Evolutionary conservation across 1,139 yeast species (phyloP).

Genomic region (Wickerhamomyces sp.): DNA sequence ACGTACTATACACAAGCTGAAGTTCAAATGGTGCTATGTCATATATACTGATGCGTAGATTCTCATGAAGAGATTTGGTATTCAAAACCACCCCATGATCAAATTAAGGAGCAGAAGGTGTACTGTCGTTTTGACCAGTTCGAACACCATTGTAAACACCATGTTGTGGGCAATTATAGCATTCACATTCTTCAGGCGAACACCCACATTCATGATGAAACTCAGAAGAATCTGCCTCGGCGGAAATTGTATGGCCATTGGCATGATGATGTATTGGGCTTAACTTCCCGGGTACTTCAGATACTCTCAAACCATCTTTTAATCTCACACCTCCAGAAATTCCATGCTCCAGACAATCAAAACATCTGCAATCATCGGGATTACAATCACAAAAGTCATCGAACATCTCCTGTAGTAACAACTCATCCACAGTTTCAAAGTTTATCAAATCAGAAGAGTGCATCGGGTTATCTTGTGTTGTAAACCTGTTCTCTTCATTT

Average conservation of each 20-base stretch:
- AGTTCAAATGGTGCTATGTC: too few relatives aligned
- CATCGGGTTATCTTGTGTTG: background rate
- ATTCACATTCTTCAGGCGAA: conserved; percentile 15
- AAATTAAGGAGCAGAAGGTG: background rate
- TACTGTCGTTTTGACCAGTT: background rate
- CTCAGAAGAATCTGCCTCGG: background rate
- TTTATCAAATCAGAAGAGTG: conserved; percentile 10
- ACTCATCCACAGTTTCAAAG: conserved; percentile 20
- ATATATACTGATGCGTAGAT: too few relatives aligned
- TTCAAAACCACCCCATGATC: too few relatives aligned
- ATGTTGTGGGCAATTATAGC: conserved; percentile 17
- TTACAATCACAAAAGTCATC: conserved; percentile 20
- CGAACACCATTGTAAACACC: conserved; percentile 16
- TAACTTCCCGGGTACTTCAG: background rate
- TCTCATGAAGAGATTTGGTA: too few relatives aligned
- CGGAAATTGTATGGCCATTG: background rate
- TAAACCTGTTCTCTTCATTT: background rate
- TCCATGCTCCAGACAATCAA: conserved; percentile 19
- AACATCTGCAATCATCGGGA: conserved; percentile 17
- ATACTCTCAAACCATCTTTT: conserved; percentile 12
- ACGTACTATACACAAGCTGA: too few relatives aligned
- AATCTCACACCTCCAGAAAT: conserved; percentile 19
- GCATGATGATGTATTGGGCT: background rate
- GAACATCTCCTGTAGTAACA: conserved; percentile 12
- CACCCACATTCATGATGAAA: conserved; percentile 18